Evolutionary conservation across 768 basidiomycete genomes (phyloP).

Genomic region (Kwoniella shandongensis): DNA sequence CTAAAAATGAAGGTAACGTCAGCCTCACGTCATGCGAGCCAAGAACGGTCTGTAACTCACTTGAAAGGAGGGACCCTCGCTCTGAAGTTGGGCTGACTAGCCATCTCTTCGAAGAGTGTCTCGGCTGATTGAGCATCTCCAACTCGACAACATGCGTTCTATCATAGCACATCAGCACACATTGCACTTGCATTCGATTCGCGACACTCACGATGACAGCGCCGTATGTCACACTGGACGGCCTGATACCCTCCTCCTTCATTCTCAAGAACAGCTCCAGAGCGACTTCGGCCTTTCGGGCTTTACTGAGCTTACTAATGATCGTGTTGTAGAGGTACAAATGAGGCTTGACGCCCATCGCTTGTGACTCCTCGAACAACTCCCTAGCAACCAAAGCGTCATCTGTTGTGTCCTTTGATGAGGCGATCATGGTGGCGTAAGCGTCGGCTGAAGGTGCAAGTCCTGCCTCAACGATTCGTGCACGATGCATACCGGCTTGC

Average conservation of each 20-base stretch:
- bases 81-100: constrained; percentile 67
- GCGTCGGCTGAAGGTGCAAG: constrained; percentile 80
- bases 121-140: constrained; percentile 83
- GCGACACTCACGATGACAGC: constrained; percentile 70
- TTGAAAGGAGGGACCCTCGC: constrained; percentile 94
- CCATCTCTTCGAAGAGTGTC: constrained; percentile 82
- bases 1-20: constrained; percentile 24
- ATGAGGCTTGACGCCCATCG: constrained; percentile 70
- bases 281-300: constrained; percentile 86
- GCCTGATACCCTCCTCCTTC: constrained; percentile 65
- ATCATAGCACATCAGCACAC: constrained; percentile 49
- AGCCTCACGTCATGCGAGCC: constrained; percentile 4
- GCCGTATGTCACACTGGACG: constrained; percentile 89
- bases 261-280: constrained; percentile 84
- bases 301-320: constrained; percentile 92
- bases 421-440: constrained; percentile 84
- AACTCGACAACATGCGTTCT: constrained; percentile 80
- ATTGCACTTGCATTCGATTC: not conserved
- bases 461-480: constrained; percentile 72
- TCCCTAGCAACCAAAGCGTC: constrained; percentile 83
- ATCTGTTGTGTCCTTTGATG: constrained; percentile 91
- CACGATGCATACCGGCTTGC: constrained; percentile 75
- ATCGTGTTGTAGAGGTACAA: constrained; percentile 94
- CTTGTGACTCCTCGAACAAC: constrained; percentile 75
- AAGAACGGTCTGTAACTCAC: constrained; percentile 36